Percentiles rank a stretch among this genome's conserved stretches.
These are phyloP conservation scores for Anacardium occidentale DNA, from an alignment of 345 rosid genomes.

Conservation along the genomic window DNA sequence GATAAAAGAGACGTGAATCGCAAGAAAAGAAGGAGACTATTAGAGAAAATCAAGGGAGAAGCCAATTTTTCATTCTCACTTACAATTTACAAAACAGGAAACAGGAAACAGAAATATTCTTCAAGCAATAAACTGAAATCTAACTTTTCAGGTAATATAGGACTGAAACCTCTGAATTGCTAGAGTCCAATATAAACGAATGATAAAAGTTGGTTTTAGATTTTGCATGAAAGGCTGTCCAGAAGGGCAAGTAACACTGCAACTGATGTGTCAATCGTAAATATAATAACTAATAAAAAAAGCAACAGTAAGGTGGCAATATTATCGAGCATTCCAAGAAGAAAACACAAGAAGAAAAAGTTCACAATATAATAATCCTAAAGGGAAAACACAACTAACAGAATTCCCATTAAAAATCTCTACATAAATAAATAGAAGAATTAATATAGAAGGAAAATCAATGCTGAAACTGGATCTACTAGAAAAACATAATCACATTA, in stretches of 20 bases:
- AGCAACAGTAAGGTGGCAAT: too few relatives aligned
- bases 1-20: background rate
- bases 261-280: background rate
- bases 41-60: too few relatives aligned
- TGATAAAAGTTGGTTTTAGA: background rate
- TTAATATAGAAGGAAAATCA: background rate
- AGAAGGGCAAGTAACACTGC: background rate
- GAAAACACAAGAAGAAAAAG: background rate
- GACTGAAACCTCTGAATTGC: background rate
- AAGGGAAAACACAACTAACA: background rate
- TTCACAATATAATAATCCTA: background rate
- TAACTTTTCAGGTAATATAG: background rate
- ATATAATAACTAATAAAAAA: too few relatives aligned
- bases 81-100: too few relatives aligned
- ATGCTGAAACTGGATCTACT: background rate
- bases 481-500: background rate
- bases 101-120: too few relatives aligned
- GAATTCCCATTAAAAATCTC: background rate
- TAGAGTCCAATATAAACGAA: too few relatives aligned
- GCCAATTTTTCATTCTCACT: too few relatives aligned
- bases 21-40: background rate
- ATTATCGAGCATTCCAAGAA: background rate
- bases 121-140: too few relatives aligned
- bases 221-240: background rate
- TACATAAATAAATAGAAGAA: background rate